These are phyloP conservation scores for Leccinum holopus DNA, from an alignment of 1,284 basidiomycete genomes.

Conservation along the genomic window DNA sequence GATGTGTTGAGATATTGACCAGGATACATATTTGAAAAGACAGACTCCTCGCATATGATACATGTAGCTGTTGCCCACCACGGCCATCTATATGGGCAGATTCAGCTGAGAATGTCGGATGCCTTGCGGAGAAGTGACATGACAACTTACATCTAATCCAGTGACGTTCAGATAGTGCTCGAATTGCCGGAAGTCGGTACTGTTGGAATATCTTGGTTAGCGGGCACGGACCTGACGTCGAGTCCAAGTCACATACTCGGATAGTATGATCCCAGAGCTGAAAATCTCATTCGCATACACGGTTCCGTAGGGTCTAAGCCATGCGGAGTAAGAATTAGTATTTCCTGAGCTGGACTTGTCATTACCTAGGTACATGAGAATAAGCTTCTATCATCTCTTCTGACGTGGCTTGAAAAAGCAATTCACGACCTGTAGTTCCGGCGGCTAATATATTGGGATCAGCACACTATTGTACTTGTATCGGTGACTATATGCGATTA, in stretches of 20 bases:
- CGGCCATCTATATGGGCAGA: slow-evolving; percentile 70
- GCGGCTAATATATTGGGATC: slow-evolving; percentile 54
- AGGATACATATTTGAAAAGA: slow-evolving; percentile 1
- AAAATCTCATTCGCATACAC: slow-evolving; percentile 95
- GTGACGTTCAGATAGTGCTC: slow-evolving; percentile 87
- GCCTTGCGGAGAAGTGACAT: background rate
- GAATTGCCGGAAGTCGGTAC: slow-evolving; percentile 94
- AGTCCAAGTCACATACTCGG: slow-evolving; percentile 60
- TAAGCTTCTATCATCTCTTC: slow-evolving; percentile 94
- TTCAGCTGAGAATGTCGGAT: slow-evolving; percentile 1
- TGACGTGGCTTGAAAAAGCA: slow-evolving; percentile 96
- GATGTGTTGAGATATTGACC: slow-evolving; percentile 9
- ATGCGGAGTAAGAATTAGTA: background rate
- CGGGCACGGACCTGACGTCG: slow-evolving; percentile 9
- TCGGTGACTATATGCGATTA: slow-evolving; percentile 23
- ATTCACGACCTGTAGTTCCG: slow-evolving; percentile 83
- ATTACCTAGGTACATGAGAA: slow-evolving; percentile 78
- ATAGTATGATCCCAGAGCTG: slow-evolving; percentile 87
- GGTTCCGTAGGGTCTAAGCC: slow-evolving; percentile 78
- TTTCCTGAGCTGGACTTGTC: slow-evolving; percentile 50
- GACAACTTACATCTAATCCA: slow-evolving; percentile 71
- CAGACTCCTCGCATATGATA: slow-evolving; percentile 84
- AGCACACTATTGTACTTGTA: slow-evolving; percentile 1
- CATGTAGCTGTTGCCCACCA: slow-evolving; percentile 91
- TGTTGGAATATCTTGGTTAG: slow-evolving; percentile 30